These are phyloP conservation scores for Phytophthora pluvialis DNA, from an alignment of 352 stramenopile genomes.

Conservation along the genomic window DNA sequence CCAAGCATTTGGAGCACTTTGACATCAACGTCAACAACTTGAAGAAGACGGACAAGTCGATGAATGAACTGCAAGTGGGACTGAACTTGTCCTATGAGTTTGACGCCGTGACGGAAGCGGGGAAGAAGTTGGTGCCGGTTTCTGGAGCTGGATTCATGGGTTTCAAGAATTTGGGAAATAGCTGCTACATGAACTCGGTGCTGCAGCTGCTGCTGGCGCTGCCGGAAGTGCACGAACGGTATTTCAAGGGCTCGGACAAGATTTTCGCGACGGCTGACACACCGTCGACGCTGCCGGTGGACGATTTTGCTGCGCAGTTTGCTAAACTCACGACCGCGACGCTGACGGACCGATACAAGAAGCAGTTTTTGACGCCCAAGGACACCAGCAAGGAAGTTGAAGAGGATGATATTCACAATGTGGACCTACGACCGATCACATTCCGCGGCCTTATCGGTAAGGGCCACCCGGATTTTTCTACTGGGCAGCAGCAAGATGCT, in stretches of 20 bases:
- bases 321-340: conserved; percentile 92
- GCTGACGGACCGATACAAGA: conserved; percentile 89
- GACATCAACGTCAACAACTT: conserved; percentile 95
- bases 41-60: conserved; percentile 99
- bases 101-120: conserved; percentile 97
- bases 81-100: conserved; percentile 99
- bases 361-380: conserved; percentile 38
- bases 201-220: conserved; percentile 94
- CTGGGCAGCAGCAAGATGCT: conserved; percentile 97
- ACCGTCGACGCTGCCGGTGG: conserved; percentile 34
- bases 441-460: conserved; percentile 96
- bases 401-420: conserved; percentile 46
- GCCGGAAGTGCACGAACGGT: conserved; percentile 75
- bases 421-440: conserved; percentile 81
- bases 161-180: conserved; percentile 99
- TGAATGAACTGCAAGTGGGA: conserved; percentile 97
- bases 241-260: conserved; percentile 59
- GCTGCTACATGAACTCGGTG: conserved; percentile 99
- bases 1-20: conserved; percentile 94
- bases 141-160: conserved; percentile 94
- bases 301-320: conserved; percentile 94
- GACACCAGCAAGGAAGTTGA: conserved; percentile 38
- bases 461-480: conserved; percentile 96
- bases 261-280: conserved; percentile 63
- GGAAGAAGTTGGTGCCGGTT: conserved; percentile 92